A percentile compares a stretch with the other conserved stretches of the same genome.
Conservation (phyloP, 78 protist genomes). For the Cavenderia fasciculata region DNA sequence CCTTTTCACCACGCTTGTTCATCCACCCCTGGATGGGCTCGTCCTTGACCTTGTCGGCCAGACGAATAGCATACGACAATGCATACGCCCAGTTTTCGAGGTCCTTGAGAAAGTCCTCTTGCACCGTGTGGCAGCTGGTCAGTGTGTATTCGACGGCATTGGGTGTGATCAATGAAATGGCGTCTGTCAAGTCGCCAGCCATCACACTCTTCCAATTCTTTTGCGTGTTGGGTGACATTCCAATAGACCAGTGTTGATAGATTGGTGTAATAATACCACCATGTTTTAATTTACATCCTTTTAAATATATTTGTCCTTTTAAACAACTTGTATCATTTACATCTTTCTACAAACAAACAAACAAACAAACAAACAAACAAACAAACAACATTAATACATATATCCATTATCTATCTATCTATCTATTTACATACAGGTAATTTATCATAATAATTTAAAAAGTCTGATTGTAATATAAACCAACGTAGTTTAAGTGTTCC, state of each 20-base stretch:
- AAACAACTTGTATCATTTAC: slow-evolving; percentile 54
- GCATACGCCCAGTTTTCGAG: slow-evolving; percentile 73
- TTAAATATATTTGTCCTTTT: slow-evolving; percentile 70
- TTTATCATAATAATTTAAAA: slow-evolving; percentile 58
- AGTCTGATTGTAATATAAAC: slow-evolving; percentile 66
- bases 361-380: too few species aligned
- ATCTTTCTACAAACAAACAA: slow-evolving; percentile 17
- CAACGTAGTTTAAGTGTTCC: slow-evolving; percentile 54
- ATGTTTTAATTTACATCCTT: slow-evolving; percentile 73
- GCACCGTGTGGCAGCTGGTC: not conserved
- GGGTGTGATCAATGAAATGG: slow-evolving; percentile 53
- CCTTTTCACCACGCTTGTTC: slow-evolving; percentile 68
- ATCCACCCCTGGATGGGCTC: slow-evolving; percentile 70
- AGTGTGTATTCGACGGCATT: slow-evolving; percentile 72
- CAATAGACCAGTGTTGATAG: slow-evolving; percentile 76
- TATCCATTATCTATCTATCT: too few species aligned
- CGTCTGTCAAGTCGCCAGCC: not conserved
- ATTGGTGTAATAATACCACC: slow-evolving; percentile 72
- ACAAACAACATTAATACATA: too few species aligned
- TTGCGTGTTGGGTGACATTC: slow-evolving; percentile 44
- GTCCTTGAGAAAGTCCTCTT: slow-evolving; percentile 20
- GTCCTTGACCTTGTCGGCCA: slow-evolving; percentile 58
- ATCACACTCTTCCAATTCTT: slow-evolving; percentile 34
- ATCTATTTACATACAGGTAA: slow-evolving; percentile 43
- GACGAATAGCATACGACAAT: slow-evolving; percentile 45